Evolutionary conservation across 257 asterid species (phyloP).

Genomic region (Cinchona pubescens): DNA sequence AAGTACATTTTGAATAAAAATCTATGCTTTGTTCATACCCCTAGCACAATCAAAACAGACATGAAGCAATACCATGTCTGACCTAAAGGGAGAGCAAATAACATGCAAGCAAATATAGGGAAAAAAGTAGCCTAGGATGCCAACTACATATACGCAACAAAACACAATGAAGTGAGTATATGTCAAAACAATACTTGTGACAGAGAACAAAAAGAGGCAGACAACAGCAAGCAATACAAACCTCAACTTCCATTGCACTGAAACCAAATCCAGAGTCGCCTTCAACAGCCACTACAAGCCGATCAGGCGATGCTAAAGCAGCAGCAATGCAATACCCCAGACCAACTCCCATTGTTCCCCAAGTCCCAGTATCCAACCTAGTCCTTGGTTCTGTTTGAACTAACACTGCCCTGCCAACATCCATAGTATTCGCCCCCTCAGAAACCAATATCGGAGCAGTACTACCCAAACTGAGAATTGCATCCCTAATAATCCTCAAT

Average conservation of each 20-base stretch:
- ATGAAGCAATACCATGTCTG: neutral
- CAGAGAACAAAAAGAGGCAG: neutral
- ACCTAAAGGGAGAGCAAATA: neutral
- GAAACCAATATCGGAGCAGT: slow-evolving; percentile 82
- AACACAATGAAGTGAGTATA: neutral
- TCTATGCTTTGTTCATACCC: neutral
- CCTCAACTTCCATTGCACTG: slow-evolving; percentile 99
- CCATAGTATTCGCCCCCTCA: slow-evolving; percentile 95
- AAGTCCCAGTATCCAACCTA: slow-evolving; percentile 94
- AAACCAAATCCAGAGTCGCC: slow-evolving; percentile 97
- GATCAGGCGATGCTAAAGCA: slow-evolving; percentile 79
- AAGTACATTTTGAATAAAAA: neutral
- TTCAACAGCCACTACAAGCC: slow-evolving; percentile 92
- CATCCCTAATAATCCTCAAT: slow-evolving; percentile 87
- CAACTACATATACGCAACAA: neutral
- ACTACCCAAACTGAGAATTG: slow-evolving; percentile 55
- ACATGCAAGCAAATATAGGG: neutral
- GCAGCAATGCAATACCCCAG: slow-evolving; percentile 98
- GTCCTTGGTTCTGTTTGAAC: slow-evolving; percentile 91
- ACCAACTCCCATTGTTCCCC: slow-evolving; percentile 99
- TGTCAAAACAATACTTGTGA: neutral
- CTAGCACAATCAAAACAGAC: neutral
- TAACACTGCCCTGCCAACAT: slow-evolving; percentile 73
- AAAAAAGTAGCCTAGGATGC: neutral
- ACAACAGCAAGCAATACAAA: slow-evolving; percentile 20